These are phyloP conservation scores for Casaregolazyma suthepensis DNA, from an alignment of 1,139 yeast species.

Conservation along the genomic window DNA sequence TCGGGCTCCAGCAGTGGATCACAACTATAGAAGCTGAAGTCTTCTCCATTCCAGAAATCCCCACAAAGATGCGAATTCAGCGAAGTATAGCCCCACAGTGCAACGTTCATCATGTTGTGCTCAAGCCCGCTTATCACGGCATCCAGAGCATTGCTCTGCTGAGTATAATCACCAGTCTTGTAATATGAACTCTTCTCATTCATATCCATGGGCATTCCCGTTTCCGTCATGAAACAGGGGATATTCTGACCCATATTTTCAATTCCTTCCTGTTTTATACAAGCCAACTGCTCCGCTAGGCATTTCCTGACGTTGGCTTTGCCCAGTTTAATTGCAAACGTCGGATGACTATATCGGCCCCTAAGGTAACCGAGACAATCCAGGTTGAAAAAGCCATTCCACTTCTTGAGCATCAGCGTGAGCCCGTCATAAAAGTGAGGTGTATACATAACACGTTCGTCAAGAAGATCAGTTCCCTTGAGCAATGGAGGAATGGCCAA, in stretches of 20 bases:
- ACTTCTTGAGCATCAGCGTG: conserved; percentile 77
- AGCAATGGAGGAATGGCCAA: conserved; percentile 71
- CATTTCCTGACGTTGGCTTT: conserved; percentile 69
- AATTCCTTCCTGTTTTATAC: conserved; percentile 55
- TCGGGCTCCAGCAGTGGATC: conserved; percentile 6
- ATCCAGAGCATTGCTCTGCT: conserved; percentile 75
- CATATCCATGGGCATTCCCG: conserved; percentile 94
- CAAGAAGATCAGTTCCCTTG: conserved; percentile 48
- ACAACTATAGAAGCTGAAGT: conserved; percentile 71
- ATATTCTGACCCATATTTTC: conserved; percentile 49
- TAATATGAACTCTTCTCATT: conserved; percentile 59
- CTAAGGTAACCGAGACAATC: conserved; percentile 80
- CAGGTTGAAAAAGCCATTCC: conserved; percentile 59
- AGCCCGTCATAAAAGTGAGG: conserved; percentile 90
- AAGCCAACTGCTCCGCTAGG: conserved; percentile 54
- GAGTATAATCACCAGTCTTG: conserved; percentile 50
- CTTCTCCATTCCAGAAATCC: conserved; percentile 84
- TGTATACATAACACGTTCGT: conserved; percentile 59
- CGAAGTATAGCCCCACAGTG: conserved; percentile 76
- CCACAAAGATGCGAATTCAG: conserved; percentile 71
- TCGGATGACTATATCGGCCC: conserved; percentile 63
- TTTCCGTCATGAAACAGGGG: conserved; percentile 77
- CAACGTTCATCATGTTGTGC: conserved; percentile 58
- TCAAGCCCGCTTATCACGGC: conserved; percentile 72
- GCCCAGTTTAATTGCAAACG: conserved; percentile 70